phyloP scores from a whole-genome alignment of 1,139 yeast genomes.

The Candida sp. region DNA sequence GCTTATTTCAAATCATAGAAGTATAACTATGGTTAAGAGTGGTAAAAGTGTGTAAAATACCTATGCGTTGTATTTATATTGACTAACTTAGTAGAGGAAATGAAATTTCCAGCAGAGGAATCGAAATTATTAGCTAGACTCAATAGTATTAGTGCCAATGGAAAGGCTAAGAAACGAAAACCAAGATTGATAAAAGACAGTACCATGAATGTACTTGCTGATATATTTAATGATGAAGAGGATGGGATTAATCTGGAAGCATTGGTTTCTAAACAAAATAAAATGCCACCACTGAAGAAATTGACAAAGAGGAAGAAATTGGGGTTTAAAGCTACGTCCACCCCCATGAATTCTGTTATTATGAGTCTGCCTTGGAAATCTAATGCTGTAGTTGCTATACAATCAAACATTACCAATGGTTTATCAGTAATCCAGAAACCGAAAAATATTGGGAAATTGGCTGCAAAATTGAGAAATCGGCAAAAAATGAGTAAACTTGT shows the following conservation, averaged over 20 bases:
- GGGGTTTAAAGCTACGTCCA: not conserved
- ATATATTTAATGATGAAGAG: not conserved
- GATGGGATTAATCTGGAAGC: not conserved
- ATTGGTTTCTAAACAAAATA: not conserved
- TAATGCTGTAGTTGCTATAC: not conserved
- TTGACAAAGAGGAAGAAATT: not conserved
- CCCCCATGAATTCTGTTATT: not conserved
- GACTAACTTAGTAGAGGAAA: too few species aligned
- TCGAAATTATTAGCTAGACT: not conserved
- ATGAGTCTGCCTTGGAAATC: not conserved
- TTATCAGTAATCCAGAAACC: not conserved
- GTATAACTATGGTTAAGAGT: not conserved
- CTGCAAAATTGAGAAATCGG: not conserved
- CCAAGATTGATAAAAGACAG: not conserved
- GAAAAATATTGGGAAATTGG: not conserved
- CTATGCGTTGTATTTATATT: too few species aligned
- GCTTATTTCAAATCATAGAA: not conserved
- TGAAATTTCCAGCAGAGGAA: not conserved
- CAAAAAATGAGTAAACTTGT: not conserved
- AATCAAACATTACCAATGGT: not conserved
- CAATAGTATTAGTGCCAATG: not conserved
- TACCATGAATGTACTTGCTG: not conserved
- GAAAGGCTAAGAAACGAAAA: not conserved
- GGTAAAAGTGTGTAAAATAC: too few species aligned
- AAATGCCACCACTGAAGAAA: not conserved